These are phyloP conservation scores for Alternaria sp. DNA, from an alignment of 2,329 filamentous ascomycete species.

Conservation along the genomic window DNA sequence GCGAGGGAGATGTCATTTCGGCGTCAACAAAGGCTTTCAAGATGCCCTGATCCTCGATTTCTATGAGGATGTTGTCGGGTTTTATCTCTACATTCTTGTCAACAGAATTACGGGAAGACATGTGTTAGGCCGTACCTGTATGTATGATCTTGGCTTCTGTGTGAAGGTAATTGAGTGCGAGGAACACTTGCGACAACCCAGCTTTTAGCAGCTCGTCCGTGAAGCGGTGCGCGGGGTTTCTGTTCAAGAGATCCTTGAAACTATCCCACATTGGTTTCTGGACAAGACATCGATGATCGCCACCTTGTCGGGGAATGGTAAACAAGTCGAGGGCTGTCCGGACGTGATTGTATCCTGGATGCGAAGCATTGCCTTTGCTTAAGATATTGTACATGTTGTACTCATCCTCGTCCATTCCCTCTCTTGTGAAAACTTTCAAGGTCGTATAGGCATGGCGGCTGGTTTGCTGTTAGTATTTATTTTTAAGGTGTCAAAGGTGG, in stretches of 20 bases:
- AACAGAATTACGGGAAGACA: slow-evolving; percentile 3
- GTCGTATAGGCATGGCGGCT: slow-evolving; percentile 20
- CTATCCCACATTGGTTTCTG: slow-evolving; percentile 55
- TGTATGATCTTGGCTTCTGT: slow-evolving; percentile 57
- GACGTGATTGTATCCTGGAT: slow-evolving; percentile 44
- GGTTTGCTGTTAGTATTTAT: slow-evolving; percentile 5
- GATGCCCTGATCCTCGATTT: slow-evolving; percentile 48
- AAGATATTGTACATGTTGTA: slow-evolving; percentile 19
- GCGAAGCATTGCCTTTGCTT: slow-evolving; percentile 21
- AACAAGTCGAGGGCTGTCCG: slow-evolving; percentile 47
- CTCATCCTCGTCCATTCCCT: slow-evolving; percentile 14
- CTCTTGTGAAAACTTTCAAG: slow-evolving; percentile 21
- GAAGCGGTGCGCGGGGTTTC: slow-evolving; percentile 52
- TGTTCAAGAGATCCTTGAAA: slow-evolving; percentile 51
- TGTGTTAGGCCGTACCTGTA: slow-evolving; percentile 46
- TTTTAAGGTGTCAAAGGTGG: too few species aligned
- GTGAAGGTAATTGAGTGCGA: slow-evolving; percentile 56
- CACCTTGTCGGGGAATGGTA: slow-evolving; percentile 37
- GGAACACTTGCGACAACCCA: slow-evolving; percentile 51
- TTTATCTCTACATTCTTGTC: slow-evolving; percentile 52
- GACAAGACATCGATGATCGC: slow-evolving; percentile 51
- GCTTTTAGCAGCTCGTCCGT: slow-evolving; percentile 51
- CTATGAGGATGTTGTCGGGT: slow-evolving; percentile 54
- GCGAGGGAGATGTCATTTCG: slow-evolving; percentile 51
- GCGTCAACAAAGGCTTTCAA: slow-evolving; percentile 47